A percentile compares a stretch with the other conserved stretches of the same genome.
Evolutionary conservation across 805 yeast species (phyloP).

Genomic region (Huiozyma naganishii): DNA sequence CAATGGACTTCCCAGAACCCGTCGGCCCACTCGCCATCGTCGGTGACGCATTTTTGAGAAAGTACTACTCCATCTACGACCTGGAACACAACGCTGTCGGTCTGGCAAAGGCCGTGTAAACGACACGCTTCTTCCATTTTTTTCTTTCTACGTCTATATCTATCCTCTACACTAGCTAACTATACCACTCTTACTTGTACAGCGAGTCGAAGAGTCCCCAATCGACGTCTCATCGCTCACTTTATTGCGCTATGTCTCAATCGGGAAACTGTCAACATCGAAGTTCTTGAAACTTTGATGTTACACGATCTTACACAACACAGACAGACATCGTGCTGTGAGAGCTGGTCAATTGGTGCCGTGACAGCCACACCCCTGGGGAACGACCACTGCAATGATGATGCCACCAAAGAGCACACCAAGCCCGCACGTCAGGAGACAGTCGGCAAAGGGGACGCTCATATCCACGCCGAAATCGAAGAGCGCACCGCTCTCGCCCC

Average conservation of each 20-base stretch:
- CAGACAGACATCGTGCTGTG: too few species aligned
- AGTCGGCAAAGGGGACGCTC: not conserved
- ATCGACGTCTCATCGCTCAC: too few species aligned
- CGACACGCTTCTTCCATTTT: too few species aligned
- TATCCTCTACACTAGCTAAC: not conserved
- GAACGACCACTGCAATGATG: not conserved
- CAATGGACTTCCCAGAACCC: conserved; percentile 95
- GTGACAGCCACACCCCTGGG: not conserved
- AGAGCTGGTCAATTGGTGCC: too few species aligned
- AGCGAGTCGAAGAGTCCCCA: not conserved
- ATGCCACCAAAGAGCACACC: conserved; percentile 1
- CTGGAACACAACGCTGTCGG: conserved; percentile 88
- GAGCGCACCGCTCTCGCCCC: not conserved
- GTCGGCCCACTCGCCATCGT: conserved; percentile 92
- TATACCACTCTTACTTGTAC: not conserved
- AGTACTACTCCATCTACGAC: conserved; percentile 89
- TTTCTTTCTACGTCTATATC: not conserved
- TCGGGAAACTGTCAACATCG: too few species aligned
- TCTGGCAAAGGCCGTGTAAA: conserved; percentile 64
- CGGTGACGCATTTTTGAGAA: conserved; percentile 96
- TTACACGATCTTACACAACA: too few species aligned
- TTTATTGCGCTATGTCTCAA: too few species aligned
- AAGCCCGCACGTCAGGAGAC: conserved; percentile 2
- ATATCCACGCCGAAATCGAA: not conserved
- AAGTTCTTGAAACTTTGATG: too few species aligned